Evolutionary conservation across 2,329 filamentous ascomycete genomes (phyloP), one percentile per base, ranked within the genome.

Genomic region (Exophiala viscosa): DNA sequence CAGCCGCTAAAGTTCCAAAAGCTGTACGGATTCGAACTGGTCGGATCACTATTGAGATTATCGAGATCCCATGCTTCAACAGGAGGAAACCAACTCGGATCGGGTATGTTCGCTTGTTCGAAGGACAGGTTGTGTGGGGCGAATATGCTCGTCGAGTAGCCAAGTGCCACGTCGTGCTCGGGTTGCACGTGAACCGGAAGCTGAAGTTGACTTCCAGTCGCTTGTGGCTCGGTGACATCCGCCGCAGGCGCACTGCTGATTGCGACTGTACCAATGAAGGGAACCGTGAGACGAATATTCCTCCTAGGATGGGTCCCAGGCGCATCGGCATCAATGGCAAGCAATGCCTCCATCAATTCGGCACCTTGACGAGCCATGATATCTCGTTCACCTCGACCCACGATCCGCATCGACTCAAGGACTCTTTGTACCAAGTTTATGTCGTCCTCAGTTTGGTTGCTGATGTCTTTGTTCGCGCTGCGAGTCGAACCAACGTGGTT

Each of bases 61-160:
- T 48, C 46, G n/a, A 48, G 41, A 28, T 48, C 46, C 46, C 46
- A 48, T 11, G 46, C 46, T 23, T 48, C 35, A 11, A 48, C 23
- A 34, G 46, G 46, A 18, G 46, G 46, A 15, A 48, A 17, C 46
- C 46, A 48, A 34, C 46, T 38, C 6, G 46, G 33, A 11, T 48
- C 46, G 9, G 35, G 15, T 14, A 42, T 33, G 13, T 33, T 42
- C 3, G 38, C 17, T 28, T 48, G 36, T 36, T 48, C 46, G 23
- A 48, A 48, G 28, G 35, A 48, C 38, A 48, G 9, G 7, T 42
- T 28, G 14, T 42, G 43, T 10, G 14, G 14, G 34, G 34, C 14
- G 11, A 5, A 10, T 5, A 8, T 13, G 34, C 14, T 13, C 2
- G 11, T 10, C 34, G 34, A 13, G 5, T 5, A 36, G 5, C 34